Conservation (phyloP, 208 protist species). For the Phytomonas sp. region DNA sequence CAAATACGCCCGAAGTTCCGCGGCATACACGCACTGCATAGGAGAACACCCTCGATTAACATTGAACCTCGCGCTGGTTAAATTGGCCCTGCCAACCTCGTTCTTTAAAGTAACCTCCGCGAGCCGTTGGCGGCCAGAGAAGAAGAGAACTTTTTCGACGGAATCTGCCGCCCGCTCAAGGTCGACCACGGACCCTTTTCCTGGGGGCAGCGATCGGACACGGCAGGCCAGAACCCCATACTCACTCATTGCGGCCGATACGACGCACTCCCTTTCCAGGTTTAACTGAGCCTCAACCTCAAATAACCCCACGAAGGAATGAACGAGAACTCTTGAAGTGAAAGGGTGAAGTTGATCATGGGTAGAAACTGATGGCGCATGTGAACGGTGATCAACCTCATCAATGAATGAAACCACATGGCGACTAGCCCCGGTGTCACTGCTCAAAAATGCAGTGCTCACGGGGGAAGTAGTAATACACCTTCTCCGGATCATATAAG, state of each 20-base stretch:
- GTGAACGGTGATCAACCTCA: slow-evolving; percentile 22
- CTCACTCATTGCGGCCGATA: slow-evolving; percentile 18
- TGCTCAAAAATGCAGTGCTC: background rate
- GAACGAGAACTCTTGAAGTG: slow-evolving; percentile 21
- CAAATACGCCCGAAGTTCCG: slow-evolving; percentile 14
- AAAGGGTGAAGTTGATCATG: slow-evolving; percentile 16
- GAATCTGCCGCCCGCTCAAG: background rate
- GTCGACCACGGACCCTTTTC: background rate
- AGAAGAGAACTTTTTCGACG: slow-evolving; percentile 31
- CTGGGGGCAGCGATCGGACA: slow-evolving; percentile 17
- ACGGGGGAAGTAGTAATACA: background rate
- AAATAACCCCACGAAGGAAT: slow-evolving; percentile 25
- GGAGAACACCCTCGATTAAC: slow-evolving; percentile 11
- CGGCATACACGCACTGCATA: slow-evolving; percentile 27
- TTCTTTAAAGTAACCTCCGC: slow-evolving; percentile 29
- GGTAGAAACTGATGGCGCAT: slow-evolving; percentile 17
- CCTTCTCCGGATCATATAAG: background rate
- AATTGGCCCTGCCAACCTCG: background rate
- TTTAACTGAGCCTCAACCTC: slow-evolving; percentile 17
- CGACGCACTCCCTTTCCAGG: slow-evolving; percentile 20
- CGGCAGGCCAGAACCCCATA: slow-evolving; percentile 28
- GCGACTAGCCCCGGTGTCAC: background rate
- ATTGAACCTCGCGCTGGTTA: background rate
- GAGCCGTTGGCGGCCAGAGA: slow-evolving; percentile 37
- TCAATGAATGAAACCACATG: slow-evolving; percentile 30